These are phyloP conservation scores for Xylaria acuta DNA, from an alignment of 495 filamentous ascomycete species.

Conservation along the genomic window DNA sequence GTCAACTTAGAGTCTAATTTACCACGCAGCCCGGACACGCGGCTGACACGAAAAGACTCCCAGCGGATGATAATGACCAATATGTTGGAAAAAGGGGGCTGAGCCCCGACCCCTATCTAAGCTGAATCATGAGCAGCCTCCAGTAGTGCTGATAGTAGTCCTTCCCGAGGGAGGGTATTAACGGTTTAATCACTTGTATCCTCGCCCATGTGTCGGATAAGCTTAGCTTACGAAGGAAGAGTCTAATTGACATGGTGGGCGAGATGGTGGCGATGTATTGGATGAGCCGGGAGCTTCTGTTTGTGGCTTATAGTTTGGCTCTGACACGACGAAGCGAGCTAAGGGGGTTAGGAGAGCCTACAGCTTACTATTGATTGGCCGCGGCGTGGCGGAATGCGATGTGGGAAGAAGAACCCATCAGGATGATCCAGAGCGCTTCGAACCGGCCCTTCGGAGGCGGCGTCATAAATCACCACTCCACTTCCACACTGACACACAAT, in stretches of 20 bases:
- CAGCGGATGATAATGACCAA: not conserved
- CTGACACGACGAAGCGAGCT: conserved; percentile 4
- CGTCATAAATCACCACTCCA: not conserved
- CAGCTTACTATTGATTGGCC: conserved; percentile 2
- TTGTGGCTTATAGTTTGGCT: conserved; percentile 12
- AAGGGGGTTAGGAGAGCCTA: not conserved
- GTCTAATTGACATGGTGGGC: not conserved
- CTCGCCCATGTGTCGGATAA: not conserved
- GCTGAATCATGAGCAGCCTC: conserved; percentile 19
- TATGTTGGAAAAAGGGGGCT: conserved; percentile 2
- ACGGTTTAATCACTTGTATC: not conserved
- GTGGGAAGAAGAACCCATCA: not conserved
- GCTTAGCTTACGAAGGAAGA: not conserved
- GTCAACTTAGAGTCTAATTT: too few relatives aligned
- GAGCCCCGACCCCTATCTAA: not conserved
- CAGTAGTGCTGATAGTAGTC: conserved; percentile 2
- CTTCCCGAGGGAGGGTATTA: not conserved
- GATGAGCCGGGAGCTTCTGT: not conserved
- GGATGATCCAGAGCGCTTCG: conserved; percentile 14
- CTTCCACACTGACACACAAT: conserved; percentile 9
- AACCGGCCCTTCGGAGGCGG: conserved; percentile 5
- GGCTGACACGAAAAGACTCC: not conserved
- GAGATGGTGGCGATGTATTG: conserved; percentile 5
- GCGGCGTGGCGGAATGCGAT: not conserved
- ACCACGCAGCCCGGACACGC: too few relatives aligned